Conservation (phyloP, 306 rosid species). For the Cyclanthera cordifolia region DNA sequence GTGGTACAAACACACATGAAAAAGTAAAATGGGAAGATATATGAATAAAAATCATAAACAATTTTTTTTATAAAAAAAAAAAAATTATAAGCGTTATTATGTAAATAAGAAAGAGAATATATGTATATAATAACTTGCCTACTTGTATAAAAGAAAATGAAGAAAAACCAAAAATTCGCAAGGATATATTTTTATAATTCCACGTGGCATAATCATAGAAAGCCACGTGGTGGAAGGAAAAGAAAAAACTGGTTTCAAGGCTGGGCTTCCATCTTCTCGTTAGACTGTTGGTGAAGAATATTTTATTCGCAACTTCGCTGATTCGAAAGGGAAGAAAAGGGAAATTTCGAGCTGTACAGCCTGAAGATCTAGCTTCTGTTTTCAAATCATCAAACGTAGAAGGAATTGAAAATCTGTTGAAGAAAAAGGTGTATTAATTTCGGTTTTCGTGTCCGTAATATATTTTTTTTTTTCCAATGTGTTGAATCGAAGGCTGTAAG, state of each 20-base stretch:
- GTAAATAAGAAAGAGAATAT: too few relatives aligned
- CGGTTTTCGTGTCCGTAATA: neutral
- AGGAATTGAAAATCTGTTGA: neutral
- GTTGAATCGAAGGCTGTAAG: neutral
- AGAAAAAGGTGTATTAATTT: neutral
- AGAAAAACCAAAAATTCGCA: too few relatives aligned
- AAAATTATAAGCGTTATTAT: too few relatives aligned
- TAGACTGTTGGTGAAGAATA: conserved; percentile 9
- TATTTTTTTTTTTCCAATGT: neutral
- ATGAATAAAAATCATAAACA: too few relatives aligned
- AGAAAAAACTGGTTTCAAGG: neutral
- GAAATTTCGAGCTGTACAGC: neutral
- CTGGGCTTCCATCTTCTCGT: conserved; percentile 3
- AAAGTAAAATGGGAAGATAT: too few relatives aligned
- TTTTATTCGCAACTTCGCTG: neutral
- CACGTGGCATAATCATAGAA: too few relatives aligned
- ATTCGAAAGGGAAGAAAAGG: neutral
- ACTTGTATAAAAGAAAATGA: too few relatives aligned
- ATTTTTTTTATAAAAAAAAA: too few relatives aligned
- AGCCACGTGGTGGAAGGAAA: too few relatives aligned
- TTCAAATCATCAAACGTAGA: neutral
- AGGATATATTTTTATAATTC: too few relatives aligned
- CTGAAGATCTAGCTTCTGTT: neutral
- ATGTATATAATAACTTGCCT: too few relatives aligned
- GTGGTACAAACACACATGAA: too few relatives aligned